Percentiles rank a stretch among this genome's conserved stretches.
Conservation (phyloP, 805 yeast genomes). For the Dipodascus albidus region DNA sequence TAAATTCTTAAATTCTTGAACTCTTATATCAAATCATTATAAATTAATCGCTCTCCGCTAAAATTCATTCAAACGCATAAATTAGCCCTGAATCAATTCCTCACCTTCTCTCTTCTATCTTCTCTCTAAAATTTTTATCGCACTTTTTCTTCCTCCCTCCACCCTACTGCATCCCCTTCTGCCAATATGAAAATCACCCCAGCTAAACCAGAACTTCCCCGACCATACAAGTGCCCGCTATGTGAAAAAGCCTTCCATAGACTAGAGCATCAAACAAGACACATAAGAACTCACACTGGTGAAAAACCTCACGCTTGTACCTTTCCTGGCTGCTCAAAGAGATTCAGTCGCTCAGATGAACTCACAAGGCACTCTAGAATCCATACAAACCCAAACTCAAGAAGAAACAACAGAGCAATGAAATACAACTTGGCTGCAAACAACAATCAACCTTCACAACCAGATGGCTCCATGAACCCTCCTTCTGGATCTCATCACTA, state of each 20-base stretch:
- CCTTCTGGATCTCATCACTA: neutral
- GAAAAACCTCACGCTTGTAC: slow-evolving; percentile 83
- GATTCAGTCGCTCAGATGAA: slow-evolving; percentile 75
- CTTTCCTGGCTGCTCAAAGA: slow-evolving; percentile 73
- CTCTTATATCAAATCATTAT: too few relatives aligned
- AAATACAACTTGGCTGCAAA: slow-evolving; percentile 5
- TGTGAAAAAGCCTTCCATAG: slow-evolving; percentile 83
- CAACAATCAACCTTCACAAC: neutral
- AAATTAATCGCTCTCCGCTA: too few relatives aligned
- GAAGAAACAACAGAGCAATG: slow-evolving; percentile 19
- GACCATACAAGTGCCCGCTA: slow-evolving; percentile 78
- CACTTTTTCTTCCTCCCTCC: neutral
- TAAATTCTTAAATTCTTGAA: too few relatives aligned
- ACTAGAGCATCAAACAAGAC: slow-evolving; percentile 84
- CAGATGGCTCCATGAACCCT: neutral
- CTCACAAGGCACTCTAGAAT: slow-evolving; percentile 76
- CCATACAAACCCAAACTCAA: slow-evolving; percentile 37
- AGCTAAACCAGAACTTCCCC: slow-evolving; percentile 24
- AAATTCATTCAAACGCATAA: too few relatives aligned
- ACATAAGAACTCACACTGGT: slow-evolving; percentile 86
- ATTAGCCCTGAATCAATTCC: neutral
- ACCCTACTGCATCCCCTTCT: neutral
- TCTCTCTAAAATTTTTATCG: neutral
- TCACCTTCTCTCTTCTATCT: neutral
- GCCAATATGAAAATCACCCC: neutral